These are phyloP conservation scores for Phytopythium litorale DNA, from an alignment of 352 stramenopile species.

Conservation along the genomic window DNA sequence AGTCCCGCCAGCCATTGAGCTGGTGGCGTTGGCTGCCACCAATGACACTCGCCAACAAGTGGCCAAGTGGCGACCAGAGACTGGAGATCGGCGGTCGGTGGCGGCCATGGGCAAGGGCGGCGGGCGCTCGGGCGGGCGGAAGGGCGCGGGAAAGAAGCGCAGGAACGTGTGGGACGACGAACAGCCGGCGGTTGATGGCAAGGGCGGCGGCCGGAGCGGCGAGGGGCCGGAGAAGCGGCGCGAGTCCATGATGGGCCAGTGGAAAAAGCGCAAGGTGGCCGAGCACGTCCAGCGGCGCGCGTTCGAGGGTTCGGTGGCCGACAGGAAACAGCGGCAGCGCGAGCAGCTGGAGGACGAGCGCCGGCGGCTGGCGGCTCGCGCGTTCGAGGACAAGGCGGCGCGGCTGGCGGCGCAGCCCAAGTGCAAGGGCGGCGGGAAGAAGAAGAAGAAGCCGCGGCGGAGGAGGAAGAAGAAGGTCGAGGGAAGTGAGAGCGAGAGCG, in stretches of 20 bases:
- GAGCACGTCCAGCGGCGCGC: conserved; percentile 34
- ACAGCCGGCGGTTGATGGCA: conserved; percentile 4
- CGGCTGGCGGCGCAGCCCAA: conserved; percentile 4
- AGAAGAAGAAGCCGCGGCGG: background rate
- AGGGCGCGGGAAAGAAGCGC: conserved; percentile 37
- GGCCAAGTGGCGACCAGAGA: background rate
- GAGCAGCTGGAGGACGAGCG: conserved; percentile 32
- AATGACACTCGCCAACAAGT: background rate
- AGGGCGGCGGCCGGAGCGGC: conserved; percentile 10
- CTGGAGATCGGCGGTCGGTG: conserved; percentile 3
- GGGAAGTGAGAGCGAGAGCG: background rate
- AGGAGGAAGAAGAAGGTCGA: background rate
- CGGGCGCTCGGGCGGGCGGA: conserved; percentile 22
- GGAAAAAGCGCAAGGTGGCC: conserved; percentile 61
- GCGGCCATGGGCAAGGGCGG: conserved; percentile 3
- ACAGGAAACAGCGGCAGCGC: conserved; percentile 48
- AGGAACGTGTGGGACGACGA: conserved; percentile 58
- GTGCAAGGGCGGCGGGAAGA: conserved; percentile 3
- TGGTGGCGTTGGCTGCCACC: background rate
- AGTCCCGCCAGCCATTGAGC: conserved; percentile 24
- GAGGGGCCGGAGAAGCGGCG: conserved; percentile 9
- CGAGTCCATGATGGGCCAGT: conserved; percentile 73
- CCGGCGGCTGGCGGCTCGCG: conserved; percentile 29
- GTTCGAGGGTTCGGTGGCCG: conserved; percentile 37
- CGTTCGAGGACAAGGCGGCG: conserved; percentile 27